Base-by-base conservation (phyloP, 495 filamentous ascomycete genomes). In the Aspergillus steynii region DNA sequence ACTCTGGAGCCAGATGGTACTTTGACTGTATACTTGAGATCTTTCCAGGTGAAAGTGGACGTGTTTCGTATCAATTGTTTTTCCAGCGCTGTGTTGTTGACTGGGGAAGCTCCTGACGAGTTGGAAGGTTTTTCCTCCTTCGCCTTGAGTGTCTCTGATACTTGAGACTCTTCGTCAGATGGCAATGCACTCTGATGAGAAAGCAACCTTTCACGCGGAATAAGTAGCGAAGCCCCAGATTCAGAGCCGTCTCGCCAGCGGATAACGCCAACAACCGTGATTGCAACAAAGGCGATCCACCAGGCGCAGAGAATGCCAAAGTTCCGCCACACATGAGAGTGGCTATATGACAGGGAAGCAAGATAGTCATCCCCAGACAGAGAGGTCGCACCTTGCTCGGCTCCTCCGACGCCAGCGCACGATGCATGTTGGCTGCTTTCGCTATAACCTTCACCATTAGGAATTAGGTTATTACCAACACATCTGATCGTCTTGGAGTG, bases 331-430 rank as follows among this genome's bases (percentile, higher is more conserved):
- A 79, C 45, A 51, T 78, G 74, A 1, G 69, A 65, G 29, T 74
- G 69, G 49, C 69, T 74, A 65, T 84, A 85, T 12, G 73, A 75
- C 56, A 77, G 81, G 1, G 74, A 75, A 5, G 70, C 64, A 12
- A 85, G 61, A 57, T 84, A 85, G 4, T 68, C 63, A 5, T 74
- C 70, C 8, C 83, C 83, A 29, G 71, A 61, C 4, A 74, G 65
- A 48, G 59, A 71, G 2, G 67, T 76, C 25, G 75, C 68, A 0
- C 84, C 77, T 20, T 65, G 71, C 46, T 68, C 34, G 4, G 81
- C 76, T 15, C 80, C 79, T 53, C 72, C 65, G 8, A 88, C 72
- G 48, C 73, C 73, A 49, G 80, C 78, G 60, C 88, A 90, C 15
- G 42, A 46, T 15, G n/a, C n/a, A n/a, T 46, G 42, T 7, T 46